phyloP scores from a whole-genome alignment of 148 eudicot genomes.

The Rhododendron ferrugineum region DNA sequence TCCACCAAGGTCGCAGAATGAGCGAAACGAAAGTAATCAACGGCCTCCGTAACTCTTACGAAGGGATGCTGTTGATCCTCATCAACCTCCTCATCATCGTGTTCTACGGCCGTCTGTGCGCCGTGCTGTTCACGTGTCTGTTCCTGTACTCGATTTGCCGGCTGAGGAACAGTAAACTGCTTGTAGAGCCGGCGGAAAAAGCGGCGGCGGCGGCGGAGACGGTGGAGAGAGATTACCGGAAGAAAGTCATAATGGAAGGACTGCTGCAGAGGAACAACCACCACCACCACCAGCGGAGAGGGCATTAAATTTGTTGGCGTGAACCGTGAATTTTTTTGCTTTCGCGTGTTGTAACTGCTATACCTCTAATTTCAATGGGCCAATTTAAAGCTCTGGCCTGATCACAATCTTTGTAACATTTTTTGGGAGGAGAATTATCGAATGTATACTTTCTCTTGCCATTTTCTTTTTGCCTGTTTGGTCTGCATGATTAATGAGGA shows the following conservation, averaged over 20 bases:
- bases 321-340: background rate
- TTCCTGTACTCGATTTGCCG: conserved; percentile 7
- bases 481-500: background rate
- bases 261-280: conserved; percentile 16
- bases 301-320: background rate
- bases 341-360: background rate
- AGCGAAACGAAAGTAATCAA: background rate
- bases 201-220: background rate
- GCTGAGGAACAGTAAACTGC: background rate
- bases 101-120: conserved; percentile 17
- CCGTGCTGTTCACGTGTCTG: conserved; percentile 12
- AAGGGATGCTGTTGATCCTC: conserved; percentile 2
- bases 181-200: background rate
- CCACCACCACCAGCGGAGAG: conserved; percentile 4
- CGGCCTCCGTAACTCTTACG: background rate
- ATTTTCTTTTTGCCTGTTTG: background rate
- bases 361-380: background rate
- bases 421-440: background rate
- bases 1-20: background rate
- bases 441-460: background rate
- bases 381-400: background rate
- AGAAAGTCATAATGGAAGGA: conserved; percentile 25
- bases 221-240: conserved; percentile 6
- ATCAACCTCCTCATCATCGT: conserved; percentile 11
- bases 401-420: background rate